These are phyloP conservation scores for Myochromella boudieri DNA, from an alignment of 768 basidiomycete genomes.

Conservation along the genomic window DNA sequence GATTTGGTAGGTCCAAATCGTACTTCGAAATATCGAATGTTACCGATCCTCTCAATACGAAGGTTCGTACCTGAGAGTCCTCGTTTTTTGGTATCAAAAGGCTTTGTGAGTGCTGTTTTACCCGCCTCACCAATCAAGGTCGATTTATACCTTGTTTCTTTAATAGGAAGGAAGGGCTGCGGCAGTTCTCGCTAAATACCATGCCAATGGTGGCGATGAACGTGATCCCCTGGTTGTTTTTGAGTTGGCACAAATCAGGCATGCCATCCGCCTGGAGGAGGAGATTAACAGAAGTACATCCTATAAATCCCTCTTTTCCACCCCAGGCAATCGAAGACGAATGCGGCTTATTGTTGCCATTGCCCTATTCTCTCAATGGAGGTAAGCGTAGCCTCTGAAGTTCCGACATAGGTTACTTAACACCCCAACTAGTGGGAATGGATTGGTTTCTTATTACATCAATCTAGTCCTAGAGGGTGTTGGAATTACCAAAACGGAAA, in stretches of 20 bases:
- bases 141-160: not conserved
- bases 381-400: slow-evolving; percentile 31
- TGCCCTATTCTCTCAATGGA: slow-evolving; percentile 76
- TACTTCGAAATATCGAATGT: not conserved
- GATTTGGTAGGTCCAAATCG: slow-evolving; percentile 39
- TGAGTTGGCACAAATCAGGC: slow-evolving; percentile 66
- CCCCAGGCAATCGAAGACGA: slow-evolving; percentile 66
- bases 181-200: slow-evolving; percentile 65
- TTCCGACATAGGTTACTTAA: slow-evolving; percentile 3
- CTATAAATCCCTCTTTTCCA: slow-evolving; percentile 54
- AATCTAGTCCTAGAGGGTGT: slow-evolving; percentile 65
- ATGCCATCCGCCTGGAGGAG: slow-evolving; percentile 64
- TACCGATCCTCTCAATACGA: not conserved
- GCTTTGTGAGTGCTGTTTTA: slow-evolving; percentile 37
- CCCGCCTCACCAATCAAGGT: not conserved
- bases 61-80: slow-evolving; percentile 73
- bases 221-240: slow-evolving; percentile 58
- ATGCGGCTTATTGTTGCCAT: slow-evolving; percentile 68
- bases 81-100: slow-evolving; percentile 63
- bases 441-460: slow-evolving; percentile 74
- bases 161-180: slow-evolving; percentile 55
- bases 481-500: slow-evolving; percentile 52
- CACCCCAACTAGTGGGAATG: slow-evolving; percentile 51
- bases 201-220: slow-evolving; percentile 61
- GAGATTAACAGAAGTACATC: slow-evolving; percentile 48